Conservation (phyloP, 331 rosid species). For the Spiraea crenata region DNA sequence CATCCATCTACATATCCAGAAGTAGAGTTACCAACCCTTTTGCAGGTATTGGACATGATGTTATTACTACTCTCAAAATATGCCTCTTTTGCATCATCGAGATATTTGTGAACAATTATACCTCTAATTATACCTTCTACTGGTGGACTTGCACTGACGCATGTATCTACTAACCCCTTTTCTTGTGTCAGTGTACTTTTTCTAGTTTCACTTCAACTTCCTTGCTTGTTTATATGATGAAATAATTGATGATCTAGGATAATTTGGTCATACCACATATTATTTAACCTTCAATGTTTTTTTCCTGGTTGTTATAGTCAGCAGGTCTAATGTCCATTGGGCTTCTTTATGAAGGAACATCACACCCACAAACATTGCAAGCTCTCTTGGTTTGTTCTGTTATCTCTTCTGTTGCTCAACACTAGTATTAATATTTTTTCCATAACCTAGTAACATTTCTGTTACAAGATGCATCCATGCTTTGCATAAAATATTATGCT, state of each 20-base stretch:
- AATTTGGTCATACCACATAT: slow-evolving; percentile 8
- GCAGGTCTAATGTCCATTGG: slow-evolving; percentile 93
- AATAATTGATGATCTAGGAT: slow-evolving; percentile 6
- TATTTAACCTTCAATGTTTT: slow-evolving; percentile 10
- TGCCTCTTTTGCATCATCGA: not conserved
- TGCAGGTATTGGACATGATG: slow-evolving; percentile 59
- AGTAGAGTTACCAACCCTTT: slow-evolving; percentile 88
- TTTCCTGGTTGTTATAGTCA: slow-evolving; percentile 47
- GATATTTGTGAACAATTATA: not conserved
- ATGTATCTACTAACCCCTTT: not conserved
- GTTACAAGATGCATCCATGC: not conserved
- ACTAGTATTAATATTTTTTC: slow-evolving; percentile 14
- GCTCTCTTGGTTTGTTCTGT: slow-evolving; percentile 66
- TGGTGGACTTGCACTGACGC: not conserved
- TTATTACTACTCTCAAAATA: not conserved
- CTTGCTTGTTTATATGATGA: slow-evolving; percentile 10
- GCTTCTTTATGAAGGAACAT: slow-evolving; percentile 88
- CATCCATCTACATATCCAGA: slow-evolving; percentile 85
- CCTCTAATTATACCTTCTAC: slow-evolving; percentile 1
- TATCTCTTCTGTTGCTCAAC: slow-evolving; percentile 19
- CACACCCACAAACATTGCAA: slow-evolving; percentile 91
- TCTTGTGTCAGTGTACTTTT: not conserved
- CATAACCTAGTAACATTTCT: not conserved
- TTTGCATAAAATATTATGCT: not conserved
- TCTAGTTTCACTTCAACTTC: slow-evolving; percentile 6